Evolutionary conservation across 1,284 basidiomycete genomes (phyloP), one percentile per base, ranked within the genome.

Genomic region (Malassezia pachydermatis): DNA sequence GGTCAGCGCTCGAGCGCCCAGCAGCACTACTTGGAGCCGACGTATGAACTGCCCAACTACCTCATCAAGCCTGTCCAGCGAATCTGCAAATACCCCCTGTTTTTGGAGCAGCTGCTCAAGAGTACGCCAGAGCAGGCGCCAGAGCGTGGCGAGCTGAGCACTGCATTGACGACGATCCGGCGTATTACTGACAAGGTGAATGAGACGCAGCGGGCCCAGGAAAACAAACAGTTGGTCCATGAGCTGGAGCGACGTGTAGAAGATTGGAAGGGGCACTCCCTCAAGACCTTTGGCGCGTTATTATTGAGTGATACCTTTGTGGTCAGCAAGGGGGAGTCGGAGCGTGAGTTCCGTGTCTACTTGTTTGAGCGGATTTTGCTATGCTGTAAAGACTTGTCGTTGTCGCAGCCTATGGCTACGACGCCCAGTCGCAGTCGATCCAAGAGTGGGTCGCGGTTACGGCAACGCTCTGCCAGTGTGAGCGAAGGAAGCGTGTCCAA

Each of bases 191-290:
- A 88, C 72, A 86, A 84, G 73, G 90, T 96, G 73, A 96, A 98
- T 71, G 94, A 98, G 74, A 88, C 86, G 27, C 81, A 89, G 72
- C 80, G 92, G 43, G 80, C 75, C 80, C 59, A 87, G 82, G 71
- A 77, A 69, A 94, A 94, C 62, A 75, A 80, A 36, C 81, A 82
- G 61, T 88, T 88, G 2, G 88, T 95, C 47, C 81, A 84, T 72
- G 86, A 86, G 67, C 79, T 99, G n/a, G 80, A 84, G 56, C 77
- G 77, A 29, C 83, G 94, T 28, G 89, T 99, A 42, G 89, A 94
- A 59, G 92, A 99, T 73, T 99, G 94, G 94, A 98, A 98, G 73
- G 92, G 92, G 5, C 94, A 98, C 74, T 86, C 92, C 67, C 79
- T 95, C 35, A 81, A 82, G 60, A 85, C 87, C 61, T 98, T 99